Evolutionary conservation across 495 filamentous ascomycete genomes (phyloP).

Genomic region (Neurospora sp.): DNA sequence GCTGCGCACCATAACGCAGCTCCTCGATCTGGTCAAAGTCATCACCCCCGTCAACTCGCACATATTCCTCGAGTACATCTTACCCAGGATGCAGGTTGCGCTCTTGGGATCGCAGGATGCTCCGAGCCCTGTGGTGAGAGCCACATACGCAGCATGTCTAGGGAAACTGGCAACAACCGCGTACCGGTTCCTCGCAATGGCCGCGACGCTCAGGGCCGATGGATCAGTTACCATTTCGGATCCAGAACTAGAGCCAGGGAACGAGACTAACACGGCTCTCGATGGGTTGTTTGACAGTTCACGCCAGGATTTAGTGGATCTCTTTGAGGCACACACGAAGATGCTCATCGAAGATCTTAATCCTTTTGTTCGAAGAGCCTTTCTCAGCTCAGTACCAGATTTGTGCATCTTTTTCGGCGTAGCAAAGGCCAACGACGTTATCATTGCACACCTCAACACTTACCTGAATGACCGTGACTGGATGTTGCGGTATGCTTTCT

Average conservation of each 20-base stretch:
- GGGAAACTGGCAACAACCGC: constrained; percentile 88
- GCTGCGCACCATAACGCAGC: constrained; percentile 73
- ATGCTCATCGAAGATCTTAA: constrained; percentile 78
- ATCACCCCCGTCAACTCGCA: constrained; percentile 93
- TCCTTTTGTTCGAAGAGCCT: constrained; percentile 80
- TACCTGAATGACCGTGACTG: constrained; percentile 96
- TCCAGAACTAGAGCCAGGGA: constrained; percentile 68
- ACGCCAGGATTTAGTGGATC: constrained; percentile 59
- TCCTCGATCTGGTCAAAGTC: constrained; percentile 76
- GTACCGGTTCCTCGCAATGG: constrained; percentile 76
- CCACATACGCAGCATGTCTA: constrained; percentile 86
- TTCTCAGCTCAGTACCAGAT: constrained; percentile 85
- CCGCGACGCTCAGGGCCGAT: constrained; percentile 76
- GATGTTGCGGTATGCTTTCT: constrained; percentile 94
- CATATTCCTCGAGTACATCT: constrained; percentile 89
- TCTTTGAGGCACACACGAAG: constrained; percentile 84
- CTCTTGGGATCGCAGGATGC: constrained; percentile 46
- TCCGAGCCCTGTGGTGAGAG: constrained; percentile 62
- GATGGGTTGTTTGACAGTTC: constrained; percentile 78
- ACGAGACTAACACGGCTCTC: constrained; percentile 48
- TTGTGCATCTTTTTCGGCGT: constrained; percentile 95
- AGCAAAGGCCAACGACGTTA: constrained; percentile 79
- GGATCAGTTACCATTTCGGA: constrained; percentile 70
- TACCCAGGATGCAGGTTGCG: constrained; percentile 70
- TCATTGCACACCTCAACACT: constrained; percentile 91